Percentiles rank a stretch among this genome's conserved stretches.
Evolutionary conservation across 257 asterid species (phyloP).

Genomic region (Scutellaria barbata): DNA sequence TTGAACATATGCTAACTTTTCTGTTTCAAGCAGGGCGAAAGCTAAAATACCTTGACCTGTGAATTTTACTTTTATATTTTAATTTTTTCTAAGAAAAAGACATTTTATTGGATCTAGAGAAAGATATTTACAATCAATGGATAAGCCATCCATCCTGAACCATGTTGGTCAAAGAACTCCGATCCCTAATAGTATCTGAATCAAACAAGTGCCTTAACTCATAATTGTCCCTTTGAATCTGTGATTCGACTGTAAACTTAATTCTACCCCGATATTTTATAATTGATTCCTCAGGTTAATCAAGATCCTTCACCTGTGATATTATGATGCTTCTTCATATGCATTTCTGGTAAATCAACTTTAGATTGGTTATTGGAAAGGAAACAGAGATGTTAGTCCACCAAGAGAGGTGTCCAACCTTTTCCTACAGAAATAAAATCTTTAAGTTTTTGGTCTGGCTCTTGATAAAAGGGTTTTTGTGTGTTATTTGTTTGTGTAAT

Average conservation of each 20-base stretch:
- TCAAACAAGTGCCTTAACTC: no score
- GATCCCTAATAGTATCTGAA: no score
- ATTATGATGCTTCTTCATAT: not conserved
- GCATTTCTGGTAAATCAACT: not conserved
- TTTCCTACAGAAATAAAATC: not conserved
- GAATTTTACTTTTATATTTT: no score
- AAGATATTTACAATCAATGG: no score
- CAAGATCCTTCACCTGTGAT: not conserved
- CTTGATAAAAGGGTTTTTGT: not conserved
- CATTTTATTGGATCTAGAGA: no score
- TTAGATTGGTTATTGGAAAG: not conserved
- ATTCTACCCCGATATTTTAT: no score
- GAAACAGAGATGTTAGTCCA: conserved; percentile 6
- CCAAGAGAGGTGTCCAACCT: not conserved
- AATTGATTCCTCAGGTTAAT: no score
- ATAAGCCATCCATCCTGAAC: no score
- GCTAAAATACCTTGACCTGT: conserved; percentile 2
- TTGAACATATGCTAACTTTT: not conserved
- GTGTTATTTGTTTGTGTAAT: not conserved
- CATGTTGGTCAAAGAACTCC: no score
- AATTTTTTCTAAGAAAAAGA: no score
- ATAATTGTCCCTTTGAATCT: no score
- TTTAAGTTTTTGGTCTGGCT: not conserved
- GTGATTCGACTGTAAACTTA: no score
- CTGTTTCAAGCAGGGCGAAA: not conserved